Conservation (phyloP, 208 protist species). For the Naegleria lovaniensis region DNA sequence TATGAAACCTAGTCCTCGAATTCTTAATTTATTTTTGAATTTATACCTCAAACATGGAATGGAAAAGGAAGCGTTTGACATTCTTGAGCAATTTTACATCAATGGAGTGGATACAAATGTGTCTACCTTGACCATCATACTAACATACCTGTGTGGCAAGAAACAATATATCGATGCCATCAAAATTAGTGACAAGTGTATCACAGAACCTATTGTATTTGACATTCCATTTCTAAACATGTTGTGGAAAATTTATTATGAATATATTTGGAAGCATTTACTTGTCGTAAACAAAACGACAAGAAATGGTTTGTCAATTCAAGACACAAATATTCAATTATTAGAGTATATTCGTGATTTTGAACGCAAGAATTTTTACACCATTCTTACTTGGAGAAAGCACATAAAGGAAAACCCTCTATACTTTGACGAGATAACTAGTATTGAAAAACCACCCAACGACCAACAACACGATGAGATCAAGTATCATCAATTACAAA, state of each 20-base stretch:
- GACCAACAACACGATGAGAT: not conserved
- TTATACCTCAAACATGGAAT: not conserved
- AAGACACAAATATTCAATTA: not conserved
- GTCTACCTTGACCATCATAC: not conserved
- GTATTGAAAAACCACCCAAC: not conserved
- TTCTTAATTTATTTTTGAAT: not conserved
- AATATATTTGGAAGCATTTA: not conserved
- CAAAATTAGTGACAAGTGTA: not conserved
- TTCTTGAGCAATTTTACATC: not conserved
- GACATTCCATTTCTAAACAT: not conserved
- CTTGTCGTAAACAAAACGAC: not conserved
- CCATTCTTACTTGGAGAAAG: not conserved
- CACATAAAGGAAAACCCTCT: not conserved
- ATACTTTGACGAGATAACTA: not conserved
- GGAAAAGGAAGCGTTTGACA: not conserved
- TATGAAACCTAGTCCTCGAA: not conserved
- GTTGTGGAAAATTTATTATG: not conserved
- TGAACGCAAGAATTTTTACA: not conserved
- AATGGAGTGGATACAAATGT: not conserved
- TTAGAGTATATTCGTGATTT: not conserved
- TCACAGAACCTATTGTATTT: not conserved
- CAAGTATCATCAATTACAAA: not conserved
- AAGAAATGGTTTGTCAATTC: not conserved
- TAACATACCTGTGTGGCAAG: not conserved
- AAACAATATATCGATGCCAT: not conserved